Conservation (phyloP, 2,329 filamentous ascomycete species). For the Lomentospora prolificans region DNA sequence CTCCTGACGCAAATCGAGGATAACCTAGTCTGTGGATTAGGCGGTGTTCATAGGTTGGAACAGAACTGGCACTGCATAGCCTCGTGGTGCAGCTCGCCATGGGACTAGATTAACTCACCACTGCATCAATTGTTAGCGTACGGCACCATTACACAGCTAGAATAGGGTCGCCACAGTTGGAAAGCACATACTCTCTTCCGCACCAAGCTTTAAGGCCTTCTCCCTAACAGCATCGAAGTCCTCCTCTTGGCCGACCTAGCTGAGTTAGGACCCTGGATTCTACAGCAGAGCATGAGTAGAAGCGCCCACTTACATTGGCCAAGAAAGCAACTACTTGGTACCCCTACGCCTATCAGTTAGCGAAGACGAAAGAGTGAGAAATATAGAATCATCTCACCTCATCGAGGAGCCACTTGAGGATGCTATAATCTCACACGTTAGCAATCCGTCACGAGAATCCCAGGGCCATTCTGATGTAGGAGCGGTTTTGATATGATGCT, state of each 20-base stretch:
- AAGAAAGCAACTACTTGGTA: constrained; percentile 10
- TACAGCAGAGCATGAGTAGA: background rate
- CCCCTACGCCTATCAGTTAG: constrained; percentile 2
- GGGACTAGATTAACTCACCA: no score
- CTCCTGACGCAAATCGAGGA: constrained; percentile 54
- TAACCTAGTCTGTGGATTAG: no score
- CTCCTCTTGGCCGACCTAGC: constrained; percentile 61
- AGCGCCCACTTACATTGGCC: background rate
- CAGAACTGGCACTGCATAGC: no score
- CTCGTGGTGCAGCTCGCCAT: no score
- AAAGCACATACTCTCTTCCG: constrained; percentile 20
- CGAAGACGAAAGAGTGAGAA: background rate
- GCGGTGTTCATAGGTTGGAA: no score
- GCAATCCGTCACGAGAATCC: background rate
- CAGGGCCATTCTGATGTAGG: no score
- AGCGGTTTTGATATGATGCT: no score
- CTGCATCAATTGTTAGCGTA: background rate
- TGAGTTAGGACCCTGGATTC: constrained; percentile 31
- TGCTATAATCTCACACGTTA: constrained; percentile 21
- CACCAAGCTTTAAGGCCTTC: constrained; percentile 38
- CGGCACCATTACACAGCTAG: background rate
- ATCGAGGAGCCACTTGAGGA: constrained; percentile 30
- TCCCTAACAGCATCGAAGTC: constrained; percentile 57
- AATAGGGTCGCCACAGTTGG: background rate
- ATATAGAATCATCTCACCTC: background rate